Base-by-base conservation (phyloP, 306 rosid species). In the Sophora flavescens region DNA sequence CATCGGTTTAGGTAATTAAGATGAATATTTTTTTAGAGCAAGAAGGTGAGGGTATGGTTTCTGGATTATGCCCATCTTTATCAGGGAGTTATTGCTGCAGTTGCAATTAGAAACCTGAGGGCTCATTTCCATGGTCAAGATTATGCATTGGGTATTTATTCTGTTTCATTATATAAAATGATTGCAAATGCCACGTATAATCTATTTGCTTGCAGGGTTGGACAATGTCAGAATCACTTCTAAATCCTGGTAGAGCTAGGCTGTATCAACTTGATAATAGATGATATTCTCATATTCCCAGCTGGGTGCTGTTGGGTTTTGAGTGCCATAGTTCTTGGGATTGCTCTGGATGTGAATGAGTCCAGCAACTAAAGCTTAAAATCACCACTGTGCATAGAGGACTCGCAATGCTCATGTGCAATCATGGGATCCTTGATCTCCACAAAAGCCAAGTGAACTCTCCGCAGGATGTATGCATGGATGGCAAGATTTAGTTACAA, bases 241-340 rank as follows among this genome's bases (percentile, higher is more conserved):
- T 95, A 71, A 95, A 95, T 84, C 99, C 99, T 13, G 99, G 99
- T 60, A 91, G 92, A 71, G 96, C 99, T 77, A 92, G 99, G 84
- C 61, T 95, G 67, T 81, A 57, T 80, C 62, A 75, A 78, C 68
- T 70, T 68, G 86, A 82, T 68, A 73, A 69, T 51, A 60, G 77
- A 64, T 81, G 82, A 81, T 79, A 68, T 78, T 52, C 70, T 36
- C 51, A 30, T 15, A 30, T 76, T 63, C 50, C 72, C 65, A 61
- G 80, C 1, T 72, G 68, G 54, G 63, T 47, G 85, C 62, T 76
- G 82, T 64, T 81, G 54, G 79, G 68, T 57, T 76, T 78, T 65
- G 59, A 76, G 28, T 54, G 26, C 35, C 60, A 3, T 10, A 77
- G 71, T 58, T 69, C 8, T 56, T 41, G 73, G 78, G 72, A 68